Conservation (phyloP, 2,329 filamentous ascomycete species). For the Aspergillus clavatus region DNA sequence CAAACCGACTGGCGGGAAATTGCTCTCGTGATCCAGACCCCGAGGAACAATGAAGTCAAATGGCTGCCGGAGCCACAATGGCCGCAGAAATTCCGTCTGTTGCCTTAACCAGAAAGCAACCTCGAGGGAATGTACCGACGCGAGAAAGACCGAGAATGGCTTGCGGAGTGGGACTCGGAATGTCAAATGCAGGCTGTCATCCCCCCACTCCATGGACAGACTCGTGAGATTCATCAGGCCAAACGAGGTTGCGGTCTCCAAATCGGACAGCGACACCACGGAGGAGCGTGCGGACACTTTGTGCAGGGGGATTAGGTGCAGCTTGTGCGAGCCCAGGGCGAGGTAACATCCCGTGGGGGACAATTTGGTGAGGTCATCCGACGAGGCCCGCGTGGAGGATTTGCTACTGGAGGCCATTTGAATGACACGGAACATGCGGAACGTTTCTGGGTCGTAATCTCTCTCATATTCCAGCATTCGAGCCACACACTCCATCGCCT, state of each 20-base stretch:
- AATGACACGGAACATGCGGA: conserved; percentile 65
- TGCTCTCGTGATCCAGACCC: conserved; percentile 49
- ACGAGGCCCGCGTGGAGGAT: conserved; percentile 52
- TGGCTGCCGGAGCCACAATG: conserved; percentile 60
- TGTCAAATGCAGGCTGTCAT: conserved; percentile 63
- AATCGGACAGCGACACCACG: conserved; percentile 49
- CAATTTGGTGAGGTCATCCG: conserved; percentile 62
- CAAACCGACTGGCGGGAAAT: conserved; percentile 43
- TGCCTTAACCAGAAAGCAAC: conserved; percentile 59
- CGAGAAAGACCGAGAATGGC: conserved; percentile 54
- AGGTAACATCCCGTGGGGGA: conserved; percentile 63
- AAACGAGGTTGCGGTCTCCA: conserved; percentile 51
- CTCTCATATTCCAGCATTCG: conserved; percentile 59
- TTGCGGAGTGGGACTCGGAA: conserved; percentile 58
- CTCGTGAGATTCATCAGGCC: conserved; percentile 60
- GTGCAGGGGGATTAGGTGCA: conserved; percentile 63
- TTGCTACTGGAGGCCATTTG: conserved; percentile 55
- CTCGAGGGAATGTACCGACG: conserved; percentile 60
- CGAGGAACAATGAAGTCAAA: conserved; percentile 59
- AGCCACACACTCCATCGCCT: conserved; percentile 58
- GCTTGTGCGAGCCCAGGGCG: conserved; percentile 63
- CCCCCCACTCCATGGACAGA: conserved; percentile 55
- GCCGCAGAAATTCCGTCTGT: conserved; percentile 59
- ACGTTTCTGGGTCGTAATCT: conserved; percentile 64
- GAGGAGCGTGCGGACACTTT: conserved; percentile 53